Base-by-base conservation (phyloP, 2,329 filamentous ascomycete genomes). In the Malbranchea zuffiana region DNA sequence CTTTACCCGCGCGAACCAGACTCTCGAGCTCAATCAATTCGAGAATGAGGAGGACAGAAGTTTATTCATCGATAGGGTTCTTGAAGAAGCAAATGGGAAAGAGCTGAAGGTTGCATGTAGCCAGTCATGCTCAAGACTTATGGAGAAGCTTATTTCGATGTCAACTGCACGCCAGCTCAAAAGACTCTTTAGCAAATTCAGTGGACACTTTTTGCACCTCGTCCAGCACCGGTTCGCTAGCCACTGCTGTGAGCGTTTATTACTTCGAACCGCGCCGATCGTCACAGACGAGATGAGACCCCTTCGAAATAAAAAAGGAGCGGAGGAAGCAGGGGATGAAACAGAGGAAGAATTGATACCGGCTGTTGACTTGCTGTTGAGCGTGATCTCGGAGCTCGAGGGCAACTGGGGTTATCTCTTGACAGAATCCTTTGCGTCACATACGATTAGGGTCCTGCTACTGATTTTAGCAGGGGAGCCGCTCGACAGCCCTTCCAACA, bases 191-290 rank as follows among this genome's bases (percentile, higher is more conserved):
- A 74, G 75, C 46, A 84, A 82, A 29, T 95, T 96, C 57, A 78
- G 70, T 13, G 79, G 81, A 21, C 83, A 96, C 60, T 93, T 96
- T 60, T 67, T 88, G 41, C 80, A 87, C 50, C 72, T 98, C 18
- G 78, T 95, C 35, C 87, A 92, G 56, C 90, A 98, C 62, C 81
- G 90, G 12, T 98, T 98, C 53, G 90, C 90, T 4, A 93, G 87
- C 43, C 90, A 98, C 65, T 96, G 88, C 62, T 95, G 87, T 57
- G 90, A 98, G 63, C 84, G 84, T 17, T 71, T 98, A 20, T 96
- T 98, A 58, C 68, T 87, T 32, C 76, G 82, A 46, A 81, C 83
- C 1, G 87, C 87, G 0, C 80, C 82, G 1, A 64, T 81, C 7
- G 82, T 94, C 24, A 81, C 80, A 10, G 68, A 79, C 43, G 87